Conservation (phyloP, 1,284 basidiomycete species). For the Phylloboletellus chloephorus region DNA sequence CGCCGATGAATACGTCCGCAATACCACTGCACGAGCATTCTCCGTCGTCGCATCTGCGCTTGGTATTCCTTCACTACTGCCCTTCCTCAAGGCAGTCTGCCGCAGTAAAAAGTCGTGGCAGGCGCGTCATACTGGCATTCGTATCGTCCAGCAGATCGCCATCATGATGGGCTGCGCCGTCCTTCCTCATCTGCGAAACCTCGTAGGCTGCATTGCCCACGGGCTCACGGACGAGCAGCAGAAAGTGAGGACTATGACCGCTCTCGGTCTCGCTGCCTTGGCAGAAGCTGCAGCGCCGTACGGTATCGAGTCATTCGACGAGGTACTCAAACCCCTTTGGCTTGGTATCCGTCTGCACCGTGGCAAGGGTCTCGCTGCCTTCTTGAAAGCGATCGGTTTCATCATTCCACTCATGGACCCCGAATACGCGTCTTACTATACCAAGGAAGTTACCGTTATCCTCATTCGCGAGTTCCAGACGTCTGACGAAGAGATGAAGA, state of each 20-base stretch:
- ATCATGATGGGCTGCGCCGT: slow-evolving; percentile 99
- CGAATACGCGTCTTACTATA: slow-evolving; percentile 97
- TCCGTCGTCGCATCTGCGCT: slow-evolving; percentile 98
- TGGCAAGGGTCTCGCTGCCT: slow-evolving; percentile 96
- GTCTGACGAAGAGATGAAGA: slow-evolving; percentile 99
- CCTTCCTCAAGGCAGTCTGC: slow-evolving; percentile 98
- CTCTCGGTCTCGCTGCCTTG: slow-evolving; percentile 90
- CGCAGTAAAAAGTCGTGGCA: slow-evolving; percentile 99
- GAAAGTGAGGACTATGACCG: slow-evolving; percentile 99
- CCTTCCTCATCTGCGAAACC: slow-evolving; percentile 91
- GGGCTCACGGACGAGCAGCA: slow-evolving; percentile 98
- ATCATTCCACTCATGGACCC: slow-evolving; percentile 99
- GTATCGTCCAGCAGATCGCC: slow-evolving; percentile 98
- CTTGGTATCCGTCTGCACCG: slow-evolving; percentile 96
- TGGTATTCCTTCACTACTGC: slow-evolving; percentile 94
- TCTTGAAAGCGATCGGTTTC: slow-evolving; percentile 98
- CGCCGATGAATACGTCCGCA: slow-evolving; percentile 98
- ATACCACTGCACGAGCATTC: slow-evolving; percentile 98
- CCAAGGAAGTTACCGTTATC: slow-evolving; percentile 95
- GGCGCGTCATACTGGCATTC: slow-evolving; percentile 97
- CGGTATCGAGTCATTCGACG: slow-evolving; percentile 99
- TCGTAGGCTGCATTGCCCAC: slow-evolving; percentile 95
- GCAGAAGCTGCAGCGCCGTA: slow-evolving; percentile 98
- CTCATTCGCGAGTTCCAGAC: slow-evolving; percentile 99
- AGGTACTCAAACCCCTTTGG: slow-evolving; percentile 97